A percentile compares a stretch with the other conserved stretches of the same genome.
Conservation (phyloP, 2,329 filamentous ascomycete genomes). For the Hansfordia pulvinata region DNA sequence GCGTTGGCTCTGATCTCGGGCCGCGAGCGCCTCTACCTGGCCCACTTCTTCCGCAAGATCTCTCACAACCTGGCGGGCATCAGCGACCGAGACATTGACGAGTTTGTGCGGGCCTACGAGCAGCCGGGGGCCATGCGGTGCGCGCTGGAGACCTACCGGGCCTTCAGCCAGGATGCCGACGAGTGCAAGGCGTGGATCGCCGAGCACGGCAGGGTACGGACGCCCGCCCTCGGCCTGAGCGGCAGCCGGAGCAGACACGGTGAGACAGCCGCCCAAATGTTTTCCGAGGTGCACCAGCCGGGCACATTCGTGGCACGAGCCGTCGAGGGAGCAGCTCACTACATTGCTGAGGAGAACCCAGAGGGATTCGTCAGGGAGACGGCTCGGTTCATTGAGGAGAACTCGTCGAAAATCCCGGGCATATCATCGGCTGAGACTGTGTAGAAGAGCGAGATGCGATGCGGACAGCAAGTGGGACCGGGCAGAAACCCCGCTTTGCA, state of each 20-base stretch:
- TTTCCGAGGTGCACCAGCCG: conserved; percentile 16
- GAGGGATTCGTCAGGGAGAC: no score
- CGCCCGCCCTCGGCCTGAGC: conserved; percentile 15
- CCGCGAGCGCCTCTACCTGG: conserved; percentile 24
- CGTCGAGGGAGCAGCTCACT: conserved; percentile 18
- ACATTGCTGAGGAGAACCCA: conserved; percentile 23
- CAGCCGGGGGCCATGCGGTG: conserved; percentile 19
- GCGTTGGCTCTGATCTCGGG: conserved; percentile 23
- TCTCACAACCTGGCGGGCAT: conserved; percentile 21
- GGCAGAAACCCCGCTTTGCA: no score
- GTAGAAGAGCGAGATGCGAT: no score
- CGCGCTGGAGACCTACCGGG: conserved; percentile 18
- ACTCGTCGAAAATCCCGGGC: no score
- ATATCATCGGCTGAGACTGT: no score
- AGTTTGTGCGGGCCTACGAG: conserved; percentile 21
- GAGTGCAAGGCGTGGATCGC: conserved; percentile 15
- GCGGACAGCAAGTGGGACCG: no score
- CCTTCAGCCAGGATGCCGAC: conserved; percentile 17
- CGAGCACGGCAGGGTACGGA: conserved; percentile 15
- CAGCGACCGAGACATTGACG: conserved; percentile 19
- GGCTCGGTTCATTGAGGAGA: no score
- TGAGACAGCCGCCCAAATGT: conserved; percentile 13
- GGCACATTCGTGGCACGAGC: conserved; percentile 9
- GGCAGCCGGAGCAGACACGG: conserved; percentile 14
- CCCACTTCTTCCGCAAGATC: conserved; percentile 26